Base-by-base conservation (phyloP, 805 yeast genomes). In the Hanseniaspora singularis region DNA sequence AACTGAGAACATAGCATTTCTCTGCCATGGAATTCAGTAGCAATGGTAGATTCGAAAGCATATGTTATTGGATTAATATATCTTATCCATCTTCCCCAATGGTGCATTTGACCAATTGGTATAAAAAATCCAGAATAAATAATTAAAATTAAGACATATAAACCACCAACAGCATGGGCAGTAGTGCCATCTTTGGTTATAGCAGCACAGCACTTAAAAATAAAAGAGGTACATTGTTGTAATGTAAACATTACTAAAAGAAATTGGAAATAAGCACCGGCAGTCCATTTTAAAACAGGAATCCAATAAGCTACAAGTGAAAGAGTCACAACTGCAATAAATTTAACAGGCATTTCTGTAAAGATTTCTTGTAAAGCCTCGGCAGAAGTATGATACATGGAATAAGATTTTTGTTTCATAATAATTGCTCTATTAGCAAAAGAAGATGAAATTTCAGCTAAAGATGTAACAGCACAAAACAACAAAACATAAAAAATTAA, bases 321-420 rank as follows among this genome's bases (percentile, higher is more conserved):
- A 52, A 77, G 65, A 40, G 71, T 57, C 24, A 74, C 44, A 42
- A 71, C 66, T 18, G 76, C 72, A 61, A 72, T 53, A 33, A 74
- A 61, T 55, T 77, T 75, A 38, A 72, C 65, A 2, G 83, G 84
- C 38, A 76, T 58, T 55, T 74, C 77, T 36, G 78, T 69, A 26
- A 78, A 56, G 52, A 74, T 71, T 49, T 69, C 69, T 10, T 80
- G 74, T 36, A 79, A 52, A 10, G 79, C 72, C 60, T 78, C 83
- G 24, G 81, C 81, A 22, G 83, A 71, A n/a, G 78, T 76, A 50
- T 77, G 73, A 58, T 74, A 77, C 64, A 79, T 64, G 14, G 79
- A 73, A 53, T 74, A 78, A 20, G 77, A 70, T 56, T 73, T 72
- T 55, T 79, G 86, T 57, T 78, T 79, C 53, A 74, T 76, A 47